Base-by-base conservation (phyloP, 805 yeast genomes). In the Kregervanrija delftensis region DNA sequence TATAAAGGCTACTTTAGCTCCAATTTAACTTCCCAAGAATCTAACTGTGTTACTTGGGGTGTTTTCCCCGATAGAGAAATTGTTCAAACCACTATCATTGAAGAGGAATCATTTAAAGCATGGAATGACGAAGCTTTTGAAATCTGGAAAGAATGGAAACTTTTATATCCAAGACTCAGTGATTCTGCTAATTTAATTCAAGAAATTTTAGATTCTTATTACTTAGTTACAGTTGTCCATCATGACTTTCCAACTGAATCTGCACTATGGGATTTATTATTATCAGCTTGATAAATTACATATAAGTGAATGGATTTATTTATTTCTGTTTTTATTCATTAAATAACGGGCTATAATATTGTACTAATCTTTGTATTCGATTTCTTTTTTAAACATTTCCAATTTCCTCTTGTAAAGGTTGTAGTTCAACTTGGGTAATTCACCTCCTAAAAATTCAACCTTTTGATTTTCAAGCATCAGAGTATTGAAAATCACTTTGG, bases 1-100 rank as follows among this genome's bases (percentile, higher is more conserved):
- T 63, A 77, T 9, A 55, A 65, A 8, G 83, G 82, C 1, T 56
- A 64, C 9, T 80, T 86, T 50, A 68, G 71, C 30, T 76, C 93
- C 2, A 88, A 84, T 54, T 65, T 83, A 57, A 69, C 71, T 1
- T 60, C 68, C 1, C 71, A 66, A 12, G 65, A 77, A 32, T 81
- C 88, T 37, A 83, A 82, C 51, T 96, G 93, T 28, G 95, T 93
- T 8, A 93, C 99, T 1, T 93, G 99, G 99, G 99, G 98, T 50
- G 96, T 86, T 3, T 91, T 93, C 73, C 95, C 95, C 8, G 83
- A 83, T 63, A 78, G 89, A 51, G 96, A 88, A 59, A 82, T 89
- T 33, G 77, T 88, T 33, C 97, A 90, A 63, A 86, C 97, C 0
- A 93, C 99, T 0, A 83, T 90, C 49, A 81, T 93, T 45, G 96